Evolutionary conservation across 2,329 filamentous ascomycete species (phyloP).

Genomic region (Phaeosphaeriaceae sp.): DNA sequence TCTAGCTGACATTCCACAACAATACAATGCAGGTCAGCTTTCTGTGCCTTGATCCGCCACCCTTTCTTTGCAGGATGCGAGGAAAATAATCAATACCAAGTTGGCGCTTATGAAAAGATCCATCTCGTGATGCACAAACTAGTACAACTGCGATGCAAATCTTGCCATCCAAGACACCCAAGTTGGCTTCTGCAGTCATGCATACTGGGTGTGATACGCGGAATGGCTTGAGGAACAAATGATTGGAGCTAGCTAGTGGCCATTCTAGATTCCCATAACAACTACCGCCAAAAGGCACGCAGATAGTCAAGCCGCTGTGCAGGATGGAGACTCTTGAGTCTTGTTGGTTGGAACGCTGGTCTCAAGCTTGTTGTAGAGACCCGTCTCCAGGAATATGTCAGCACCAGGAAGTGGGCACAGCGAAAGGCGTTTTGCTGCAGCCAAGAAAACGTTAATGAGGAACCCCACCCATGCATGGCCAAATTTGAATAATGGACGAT

Average conservation of each 20-base stretch:
- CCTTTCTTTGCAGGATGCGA: slow-evolving; percentile 11
- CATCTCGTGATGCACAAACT: slow-evolving; percentile 41
- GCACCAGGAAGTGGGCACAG: slow-evolving; percentile 23
- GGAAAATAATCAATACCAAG: slow-evolving; percentile 17
- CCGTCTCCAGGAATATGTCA: slow-evolving; percentile 25
- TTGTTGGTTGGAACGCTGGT: background rate
- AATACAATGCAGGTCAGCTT: slow-evolving; percentile 24
- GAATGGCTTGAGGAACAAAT: slow-evolving; percentile 27
- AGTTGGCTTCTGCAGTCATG: slow-evolving; percentile 33
- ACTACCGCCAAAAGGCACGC: background rate
- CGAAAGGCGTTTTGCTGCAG: slow-evolving; percentile 23
- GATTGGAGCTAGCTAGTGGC: background rate
- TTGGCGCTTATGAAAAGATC: slow-evolving; percentile 28
- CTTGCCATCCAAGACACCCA: slow-evolving; percentile 27
- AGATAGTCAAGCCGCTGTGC: background rate
- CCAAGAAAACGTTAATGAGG: slow-evolving; percentile 29
- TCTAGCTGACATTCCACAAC: slow-evolving; percentile 16
- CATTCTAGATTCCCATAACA: slow-evolving; percentile 2
- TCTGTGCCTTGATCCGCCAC: too few relatives aligned
- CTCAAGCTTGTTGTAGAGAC: background rate
- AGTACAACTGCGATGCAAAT: slow-evolving; percentile 26
- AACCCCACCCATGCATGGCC: slow-evolving; percentile 30
- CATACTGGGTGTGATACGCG: slow-evolving; percentile 31
- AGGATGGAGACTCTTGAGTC: background rate
- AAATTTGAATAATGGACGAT: slow-evolving; percentile 23